These are phyloP conservation scores for Heritiera fomes DNA, from an alignment of 345 rosid genomes.

Conservation along the genomic window DNA sequence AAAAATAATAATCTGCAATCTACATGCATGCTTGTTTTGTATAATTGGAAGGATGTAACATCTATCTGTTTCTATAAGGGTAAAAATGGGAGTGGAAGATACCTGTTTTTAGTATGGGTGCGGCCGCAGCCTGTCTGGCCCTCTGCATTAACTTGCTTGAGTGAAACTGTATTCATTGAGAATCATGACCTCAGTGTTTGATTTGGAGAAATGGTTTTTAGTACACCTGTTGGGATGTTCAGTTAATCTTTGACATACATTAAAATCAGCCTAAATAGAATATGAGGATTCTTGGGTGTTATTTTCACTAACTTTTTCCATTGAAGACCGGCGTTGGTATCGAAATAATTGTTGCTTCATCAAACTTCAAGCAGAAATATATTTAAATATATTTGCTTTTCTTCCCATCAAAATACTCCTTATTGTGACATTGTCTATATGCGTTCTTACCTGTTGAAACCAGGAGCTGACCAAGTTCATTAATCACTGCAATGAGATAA, in stretches of 20 bases:
- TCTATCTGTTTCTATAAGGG: background rate
- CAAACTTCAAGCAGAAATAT: background rate
- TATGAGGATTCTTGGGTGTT: background rate
- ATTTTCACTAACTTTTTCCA: background rate
- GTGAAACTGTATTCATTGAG: background rate
- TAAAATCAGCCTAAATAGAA: background rate
- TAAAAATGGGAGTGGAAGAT: background rate
- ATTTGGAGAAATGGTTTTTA: background rate
- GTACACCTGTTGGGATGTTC: background rate
- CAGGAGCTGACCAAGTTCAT: constrained; percentile 88
- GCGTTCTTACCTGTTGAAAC: background rate
- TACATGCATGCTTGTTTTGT: background rate
- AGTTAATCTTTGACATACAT: background rate
- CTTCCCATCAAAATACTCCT: background rate
- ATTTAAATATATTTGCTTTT: background rate
- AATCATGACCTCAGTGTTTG: background rate
- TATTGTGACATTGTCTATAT: background rate
- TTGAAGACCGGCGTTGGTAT: background rate
- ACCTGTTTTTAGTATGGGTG: background rate
- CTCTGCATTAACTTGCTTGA: background rate
- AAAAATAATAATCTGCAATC: background rate
- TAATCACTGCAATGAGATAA: constrained; percentile 86
- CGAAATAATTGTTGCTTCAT: background rate
- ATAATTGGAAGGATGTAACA: background rate
- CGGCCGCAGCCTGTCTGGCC: background rate